phyloP scores from a whole-genome alignment of 2,329 filamentous ascomycete species.

The Fusarium annulatum region DNA sequence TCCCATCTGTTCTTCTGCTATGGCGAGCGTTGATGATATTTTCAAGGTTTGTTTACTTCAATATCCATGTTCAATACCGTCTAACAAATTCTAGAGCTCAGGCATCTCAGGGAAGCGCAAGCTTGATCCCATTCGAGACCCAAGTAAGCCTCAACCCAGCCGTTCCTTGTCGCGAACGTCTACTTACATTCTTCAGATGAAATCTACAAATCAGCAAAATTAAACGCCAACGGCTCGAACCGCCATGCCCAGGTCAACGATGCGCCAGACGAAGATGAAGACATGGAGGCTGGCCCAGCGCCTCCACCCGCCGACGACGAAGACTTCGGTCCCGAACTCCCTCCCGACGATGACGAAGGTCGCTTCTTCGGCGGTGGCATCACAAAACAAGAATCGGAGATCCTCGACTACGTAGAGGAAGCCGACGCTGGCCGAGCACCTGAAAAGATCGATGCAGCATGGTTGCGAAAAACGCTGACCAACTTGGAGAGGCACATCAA shows the following conservation, averaged over 20 bases:
- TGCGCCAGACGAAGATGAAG: slow-evolving; percentile 60
- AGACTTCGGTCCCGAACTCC: slow-evolving; percentile 57
- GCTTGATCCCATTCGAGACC: slow-evolving; percentile 69
- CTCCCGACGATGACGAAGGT: slow-evolving; percentile 78
- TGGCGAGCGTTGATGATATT: slow-evolving; percentile 69
- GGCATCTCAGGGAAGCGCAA: slow-evolving; percentile 70
- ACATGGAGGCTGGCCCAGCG: slow-evolving; percentile 61
- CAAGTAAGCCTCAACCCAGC: slow-evolving; percentile 59
- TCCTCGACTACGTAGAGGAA: slow-evolving; percentile 86
- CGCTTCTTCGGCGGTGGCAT: slow-evolving; percentile 96
- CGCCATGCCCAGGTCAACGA: slow-evolving; percentile 60
- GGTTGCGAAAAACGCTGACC: slow-evolving; percentile 84
- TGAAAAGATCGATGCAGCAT: slow-evolving; percentile 84
- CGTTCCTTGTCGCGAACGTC: background rate
- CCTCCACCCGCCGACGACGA: slow-evolving; percentile 64
- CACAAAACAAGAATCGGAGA: slow-evolving; percentile 80
- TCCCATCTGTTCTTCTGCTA: slow-evolving; percentile 39
- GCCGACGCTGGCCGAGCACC: slow-evolving; percentile 55
- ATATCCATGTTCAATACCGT: background rate
- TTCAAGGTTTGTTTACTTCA: slow-evolving; percentile 58
- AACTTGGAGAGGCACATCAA: slow-evolving; percentile 91
- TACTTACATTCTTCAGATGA: slow-evolving; percentile 55
- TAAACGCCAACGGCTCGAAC: slow-evolving; percentile 57
- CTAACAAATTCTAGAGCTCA: slow-evolving; percentile 45
- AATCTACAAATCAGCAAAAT: slow-evolving; percentile 72